A percentile compares a stretch with the other conserved stretches of the same genome.
Evolutionary conservation across 1,284 basidiomycete genomes (phyloP).

Genomic region (Malassezia obtusa): DNA sequence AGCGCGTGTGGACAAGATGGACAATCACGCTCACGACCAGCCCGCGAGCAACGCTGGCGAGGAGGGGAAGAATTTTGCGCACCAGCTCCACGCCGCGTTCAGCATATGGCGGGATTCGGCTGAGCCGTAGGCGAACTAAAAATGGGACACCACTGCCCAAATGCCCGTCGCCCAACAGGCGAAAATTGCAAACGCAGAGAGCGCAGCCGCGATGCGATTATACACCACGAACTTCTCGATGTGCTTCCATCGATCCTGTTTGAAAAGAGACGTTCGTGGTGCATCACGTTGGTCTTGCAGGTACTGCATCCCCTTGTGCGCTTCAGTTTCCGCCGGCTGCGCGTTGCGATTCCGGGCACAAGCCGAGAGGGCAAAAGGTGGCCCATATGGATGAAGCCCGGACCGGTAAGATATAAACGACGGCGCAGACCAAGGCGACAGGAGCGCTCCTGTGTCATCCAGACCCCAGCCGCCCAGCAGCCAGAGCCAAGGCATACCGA

Average conservation of each 20-base stretch:
- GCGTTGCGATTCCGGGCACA: background rate
- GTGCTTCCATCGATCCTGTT: conserved; percentile 8
- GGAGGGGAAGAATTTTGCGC: background rate
- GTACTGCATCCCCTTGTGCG: background rate
- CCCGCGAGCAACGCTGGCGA: background rate
- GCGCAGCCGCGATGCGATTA: conserved; percentile 13
- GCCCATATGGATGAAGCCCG: conserved; percentile 15
- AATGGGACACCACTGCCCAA: conserved; percentile 18
- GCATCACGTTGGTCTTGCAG: background rate
- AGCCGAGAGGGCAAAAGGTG: conserved; percentile 6
- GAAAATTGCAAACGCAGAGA: conserved; percentile 13
- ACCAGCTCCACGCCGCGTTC: conserved; percentile 6
- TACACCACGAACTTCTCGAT: conserved; percentile 11
- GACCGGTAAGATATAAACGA: conserved; percentile 11
- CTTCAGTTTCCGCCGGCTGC: background rate
- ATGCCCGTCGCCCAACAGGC: conserved; percentile 14
- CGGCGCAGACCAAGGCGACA: conserved; percentile 15
- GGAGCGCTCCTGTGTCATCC: conserved; percentile 5
- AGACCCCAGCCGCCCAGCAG: conserved; percentile 19
- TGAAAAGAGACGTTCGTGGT: background rate
- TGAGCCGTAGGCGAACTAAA: conserved; percentile 20
- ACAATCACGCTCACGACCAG: conserved; percentile 15
- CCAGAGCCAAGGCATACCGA: conserved; percentile 23
- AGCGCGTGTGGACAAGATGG: conserved; percentile 8
- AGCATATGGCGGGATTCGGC: conserved; percentile 5